phyloP scores from a whole-genome alignment of 202 grass and related monocot species.

The Schoenoplectus tabernaemontani region DNA sequence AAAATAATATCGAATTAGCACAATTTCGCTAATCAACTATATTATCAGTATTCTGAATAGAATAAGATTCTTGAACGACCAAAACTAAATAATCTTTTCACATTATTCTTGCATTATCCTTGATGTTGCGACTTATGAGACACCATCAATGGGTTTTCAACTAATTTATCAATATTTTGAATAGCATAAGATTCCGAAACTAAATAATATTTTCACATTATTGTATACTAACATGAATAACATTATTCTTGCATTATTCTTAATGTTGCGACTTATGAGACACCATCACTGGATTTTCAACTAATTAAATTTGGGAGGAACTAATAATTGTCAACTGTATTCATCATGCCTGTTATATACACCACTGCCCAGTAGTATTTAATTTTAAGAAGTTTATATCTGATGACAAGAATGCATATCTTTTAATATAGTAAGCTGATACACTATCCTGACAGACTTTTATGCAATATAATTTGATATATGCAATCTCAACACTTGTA shows the following conservation, averaged over 20 bases:
- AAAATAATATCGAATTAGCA: background rate
- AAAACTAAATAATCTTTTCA: background rate
- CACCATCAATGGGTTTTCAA: background rate
- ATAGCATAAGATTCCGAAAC: background rate
- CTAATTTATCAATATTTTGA: background rate
- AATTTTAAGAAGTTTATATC: background rate
- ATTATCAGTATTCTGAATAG: background rate
- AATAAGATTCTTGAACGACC: background rate
- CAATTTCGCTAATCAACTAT: too few relatives aligned
- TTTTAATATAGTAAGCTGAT: background rate
- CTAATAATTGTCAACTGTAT: background rate
- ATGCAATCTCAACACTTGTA: background rate
- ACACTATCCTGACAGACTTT: background rate
- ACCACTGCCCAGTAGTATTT: background rate
- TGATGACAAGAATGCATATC: background rate
- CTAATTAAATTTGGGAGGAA: background rate
- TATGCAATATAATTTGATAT: background rate
- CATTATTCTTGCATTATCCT: background rate
- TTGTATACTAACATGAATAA: background rate
- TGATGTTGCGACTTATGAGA: background rate
- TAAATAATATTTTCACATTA: background rate
- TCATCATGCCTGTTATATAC: background rate
- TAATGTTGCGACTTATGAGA: background rate
- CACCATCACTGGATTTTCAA: background rate
- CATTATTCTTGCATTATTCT: background rate